These are phyloP conservation scores for Talaromyces sp. DNA, from an alignment of 2,329 filamentous ascomycete species.

Conservation along the genomic window DNA sequence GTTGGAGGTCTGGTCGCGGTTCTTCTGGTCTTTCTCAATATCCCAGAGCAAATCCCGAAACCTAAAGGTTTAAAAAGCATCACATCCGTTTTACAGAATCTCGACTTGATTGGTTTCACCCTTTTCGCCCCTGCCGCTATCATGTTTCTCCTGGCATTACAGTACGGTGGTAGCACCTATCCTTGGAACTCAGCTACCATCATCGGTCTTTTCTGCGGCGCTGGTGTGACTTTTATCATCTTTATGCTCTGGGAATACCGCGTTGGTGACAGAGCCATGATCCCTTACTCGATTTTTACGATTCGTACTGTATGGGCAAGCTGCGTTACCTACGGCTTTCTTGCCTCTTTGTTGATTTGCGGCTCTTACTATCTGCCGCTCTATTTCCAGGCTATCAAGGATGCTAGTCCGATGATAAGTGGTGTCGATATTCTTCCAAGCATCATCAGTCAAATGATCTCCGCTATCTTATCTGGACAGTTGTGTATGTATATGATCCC, in stretches of 20 bases:
- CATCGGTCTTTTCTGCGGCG: conserved; percentile 45
- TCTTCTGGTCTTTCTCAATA: conserved; percentile 26
- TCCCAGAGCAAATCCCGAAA: conserved; percentile 26
- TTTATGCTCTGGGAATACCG: conserved; percentile 38
- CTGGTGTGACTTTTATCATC: conserved; percentile 32
- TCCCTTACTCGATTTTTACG: conserved; percentile 35
- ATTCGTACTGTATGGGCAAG: conserved; percentile 34
- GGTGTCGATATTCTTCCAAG: conserved; percentile 40
- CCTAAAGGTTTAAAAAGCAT: conserved; percentile 10
- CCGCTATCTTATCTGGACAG: conserved; percentile 29
- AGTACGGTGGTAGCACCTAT: conserved; percentile 40
- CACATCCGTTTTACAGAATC: conserved; percentile 18
- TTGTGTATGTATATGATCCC: conserved; percentile 20
- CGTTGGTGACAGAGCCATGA: conserved; percentile 40
- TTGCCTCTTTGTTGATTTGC: conserved; percentile 32
- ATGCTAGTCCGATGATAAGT: conserved; percentile 27
- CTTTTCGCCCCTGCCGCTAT: conserved; percentile 37
- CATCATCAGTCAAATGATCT: conserved; percentile 32
- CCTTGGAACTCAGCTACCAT: conserved; percentile 38
- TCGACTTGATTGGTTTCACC: conserved; percentile 40
- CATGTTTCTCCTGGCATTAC: conserved; percentile 44
- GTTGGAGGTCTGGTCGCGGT: conserved; percentile 30
- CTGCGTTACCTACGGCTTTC: conserved; percentile 16
- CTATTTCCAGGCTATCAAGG: conserved; percentile 44
- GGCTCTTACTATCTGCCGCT: conserved; percentile 46